Evolutionary conservation across 495 filamentous ascomycete genomes (phyloP), one percentile per base, ranked within the genome.

Genomic region (Penicillium arizonense): DNA sequence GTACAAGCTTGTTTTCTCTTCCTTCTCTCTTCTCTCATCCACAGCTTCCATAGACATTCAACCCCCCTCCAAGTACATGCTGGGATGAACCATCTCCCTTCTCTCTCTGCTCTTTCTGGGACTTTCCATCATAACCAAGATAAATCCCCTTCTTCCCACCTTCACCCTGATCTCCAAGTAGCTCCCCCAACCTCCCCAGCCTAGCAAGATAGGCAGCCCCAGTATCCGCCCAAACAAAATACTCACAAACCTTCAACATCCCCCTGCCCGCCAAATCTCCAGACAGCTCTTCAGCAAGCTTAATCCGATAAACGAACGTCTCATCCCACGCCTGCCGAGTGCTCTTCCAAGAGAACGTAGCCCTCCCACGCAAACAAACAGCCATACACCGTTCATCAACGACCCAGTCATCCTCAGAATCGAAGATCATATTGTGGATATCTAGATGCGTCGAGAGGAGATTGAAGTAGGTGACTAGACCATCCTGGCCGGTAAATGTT

Each of bases 191-290:
- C 53, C 63, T 48, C 44, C 82, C 83, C 32, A 58, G 50, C 35
- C 73, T 67, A 16, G 83, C 83, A 50, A 86, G 66, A 72, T 82
- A 84, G 18, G 80, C 81, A 24, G 83, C 83, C 10, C 83, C 84
- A 3, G 81, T 80, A 73, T 87, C 84, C 24, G 81, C 84, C 84
- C 84, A 87, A 33, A 86, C 70, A 52, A 77, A 70, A 67, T 83
- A 87, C 50, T 69, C 73, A 20, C 52, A 54, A 10, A 86, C 69
- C 59, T 74, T 80, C 13, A 68, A 42, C 44, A 50, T 44, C 20
- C 60, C 56, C 14, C 35, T 44, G 5, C 46, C 57, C 11, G 23
- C 52, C 0, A 4, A 53, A 18, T 57, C 62, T 12, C 21, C 41
- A 11, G 52, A 50, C 4, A 42, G 46, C 33, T 72, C 68, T 9